These are phyloP conservation scores for Neostapfia colusana DNA, from an alignment of 176 grass and related monocot species.

Conservation along the genomic window DNA sequence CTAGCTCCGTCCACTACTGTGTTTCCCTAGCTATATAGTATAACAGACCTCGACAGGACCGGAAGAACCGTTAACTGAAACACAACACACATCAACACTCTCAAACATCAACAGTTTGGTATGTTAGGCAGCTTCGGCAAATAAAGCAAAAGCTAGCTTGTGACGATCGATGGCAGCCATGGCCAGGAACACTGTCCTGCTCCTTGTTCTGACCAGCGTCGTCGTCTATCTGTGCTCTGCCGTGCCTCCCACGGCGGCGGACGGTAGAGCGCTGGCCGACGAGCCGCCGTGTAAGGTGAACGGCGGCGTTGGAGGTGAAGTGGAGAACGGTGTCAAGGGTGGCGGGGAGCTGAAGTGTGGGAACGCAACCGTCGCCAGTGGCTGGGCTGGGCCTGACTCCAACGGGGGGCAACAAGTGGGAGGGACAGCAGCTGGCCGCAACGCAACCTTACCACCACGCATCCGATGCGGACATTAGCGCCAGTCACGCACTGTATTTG, in stretches of 20 bases:
- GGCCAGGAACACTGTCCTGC: not conserved
- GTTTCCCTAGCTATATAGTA: too few relatives aligned
- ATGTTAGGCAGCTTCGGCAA: not conserved
- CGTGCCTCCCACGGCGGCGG: constrained; percentile 4
- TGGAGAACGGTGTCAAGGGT: not conserved
- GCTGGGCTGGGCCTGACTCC: not conserved
- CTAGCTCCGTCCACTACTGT: too few relatives aligned
- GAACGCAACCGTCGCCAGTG: not conserved
- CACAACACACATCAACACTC: too few relatives aligned
- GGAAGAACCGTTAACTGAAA: too few relatives aligned
- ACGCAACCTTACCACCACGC: not conserved
- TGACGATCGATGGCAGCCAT: constrained; percentile 8
- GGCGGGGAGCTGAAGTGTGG: not conserved
- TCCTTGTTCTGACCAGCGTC: not conserved
- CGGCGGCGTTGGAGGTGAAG: not conserved
- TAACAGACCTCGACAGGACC: too few relatives aligned
- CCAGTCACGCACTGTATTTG: not conserved
- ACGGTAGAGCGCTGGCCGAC: not conserved
- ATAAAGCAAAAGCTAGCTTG: too few relatives aligned
- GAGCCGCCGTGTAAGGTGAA: not conserved
- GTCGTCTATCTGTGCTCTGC: not conserved
- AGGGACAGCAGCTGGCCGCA: not conserved
- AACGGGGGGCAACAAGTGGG: not conserved
- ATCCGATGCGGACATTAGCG: not conserved
- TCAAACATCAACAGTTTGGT: not conserved